Percentiles rank a stretch among this genome's conserved stretches.
Conservation (phyloP, 345 rosid genomes). For the Populus alba region DNA sequence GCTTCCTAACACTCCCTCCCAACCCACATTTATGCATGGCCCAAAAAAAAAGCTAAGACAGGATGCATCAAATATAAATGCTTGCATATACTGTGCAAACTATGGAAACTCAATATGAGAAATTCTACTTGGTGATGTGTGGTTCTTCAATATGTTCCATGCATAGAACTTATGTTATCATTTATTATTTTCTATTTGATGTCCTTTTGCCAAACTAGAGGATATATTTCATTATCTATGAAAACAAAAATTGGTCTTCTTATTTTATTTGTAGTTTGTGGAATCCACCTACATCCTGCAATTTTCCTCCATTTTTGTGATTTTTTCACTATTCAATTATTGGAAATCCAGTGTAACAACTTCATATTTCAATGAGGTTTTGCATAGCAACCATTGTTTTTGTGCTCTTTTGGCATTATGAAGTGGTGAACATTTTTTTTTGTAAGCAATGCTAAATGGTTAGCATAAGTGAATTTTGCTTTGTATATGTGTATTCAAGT, state of each 20-base stretch:
- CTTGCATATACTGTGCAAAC: not conserved
- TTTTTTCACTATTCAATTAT: not conserved
- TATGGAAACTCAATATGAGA: not conserved
- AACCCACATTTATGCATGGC: not conserved
- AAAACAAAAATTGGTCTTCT: not conserved
- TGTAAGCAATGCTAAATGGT: not conserved
- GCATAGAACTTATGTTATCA: not conserved
- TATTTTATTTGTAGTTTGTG: not conserved
- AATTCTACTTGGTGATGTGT: not conserved
- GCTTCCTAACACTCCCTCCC: not conserved
- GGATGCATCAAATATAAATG: not conserved
- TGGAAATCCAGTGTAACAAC: not conserved
- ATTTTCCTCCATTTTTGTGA: not conserved
- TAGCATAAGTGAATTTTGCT: not conserved
- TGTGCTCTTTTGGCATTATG: not conserved
- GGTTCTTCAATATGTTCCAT: not conserved
- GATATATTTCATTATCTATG: not conserved
- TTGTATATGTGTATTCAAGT: not conserved
- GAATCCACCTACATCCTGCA: not conserved
- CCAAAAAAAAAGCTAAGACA: not conserved
- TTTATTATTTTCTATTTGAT: not conserved
- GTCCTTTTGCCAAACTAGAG: not conserved
- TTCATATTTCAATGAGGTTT: too few relatives aligned
- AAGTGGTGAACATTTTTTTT: not conserved
- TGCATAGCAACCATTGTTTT: not conserved